Base-by-base conservation (phyloP, 2,329 filamentous ascomycete genomes). In the Ophiostoma novo-ulmi region DNA sequence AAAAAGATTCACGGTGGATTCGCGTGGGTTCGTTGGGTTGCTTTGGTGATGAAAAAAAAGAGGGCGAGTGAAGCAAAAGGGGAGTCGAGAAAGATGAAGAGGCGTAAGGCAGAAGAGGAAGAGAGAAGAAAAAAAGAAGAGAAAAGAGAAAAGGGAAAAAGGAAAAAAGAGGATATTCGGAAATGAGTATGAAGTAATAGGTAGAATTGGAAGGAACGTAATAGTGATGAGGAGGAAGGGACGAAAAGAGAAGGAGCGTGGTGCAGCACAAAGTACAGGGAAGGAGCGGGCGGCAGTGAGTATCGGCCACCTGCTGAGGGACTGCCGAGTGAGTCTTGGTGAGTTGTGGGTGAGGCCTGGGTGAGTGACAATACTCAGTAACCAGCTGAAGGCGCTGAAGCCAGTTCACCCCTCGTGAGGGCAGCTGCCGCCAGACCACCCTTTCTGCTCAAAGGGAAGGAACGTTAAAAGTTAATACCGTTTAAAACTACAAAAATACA, bases 41-140 rank as follows among this genome's bases (percentile, higher is more conserved):
- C 71, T 70, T 70, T 70, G 72, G 69, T 71, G 72, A 70, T 71
- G 70, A 69, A 71, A 71, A 71, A 71, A 58, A 61, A 36, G 67
- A 20, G 31, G 36, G 39, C n/a, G 39, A 39, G 61, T 13, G 31
- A 65, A 41, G 22, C 11, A 48, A n/a, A 31, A 17, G 31, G 4
- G 17, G 38, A 38, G 64, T 5, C 2, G 65, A 44, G 6, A 17
- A 22, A 48, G 38, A 31, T 31, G 31, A 31, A 26, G 36, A 65
- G n/a, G 26, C 14, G 13, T 39, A 64, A 38, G 17, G 6, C 31
- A 39, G 6, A 6, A 55, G 39, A 68, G 64, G 44, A 68, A 52
- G 70, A 61, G 31, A 64, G 31, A 63, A 39, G 39, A 52, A 44
- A 70, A 70, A 68, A 31, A 38, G 48, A 61, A 68, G 71, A 67